Evolutionary conservation across 2,329 filamentous ascomycete species (phyloP).

Genomic region (Chrysosporium keratinophilum): DNA sequence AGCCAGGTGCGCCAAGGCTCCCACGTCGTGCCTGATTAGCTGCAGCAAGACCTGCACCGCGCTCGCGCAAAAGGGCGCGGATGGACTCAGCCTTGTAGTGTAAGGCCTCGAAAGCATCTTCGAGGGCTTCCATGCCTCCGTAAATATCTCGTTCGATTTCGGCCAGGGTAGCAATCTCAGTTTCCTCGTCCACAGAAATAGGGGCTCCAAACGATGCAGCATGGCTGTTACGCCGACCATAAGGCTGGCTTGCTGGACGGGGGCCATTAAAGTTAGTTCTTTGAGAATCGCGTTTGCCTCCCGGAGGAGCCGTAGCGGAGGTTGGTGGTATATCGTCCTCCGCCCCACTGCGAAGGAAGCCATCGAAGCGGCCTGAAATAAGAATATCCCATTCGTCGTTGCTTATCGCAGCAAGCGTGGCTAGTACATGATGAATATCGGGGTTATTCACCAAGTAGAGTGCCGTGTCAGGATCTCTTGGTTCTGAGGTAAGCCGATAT

Average conservation of each 20-base stretch:
- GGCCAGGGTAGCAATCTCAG: conserved; percentile 77
- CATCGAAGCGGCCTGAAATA: conserved; percentile 85
- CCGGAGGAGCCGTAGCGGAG: conserved; percentile 20
- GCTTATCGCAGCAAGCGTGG: conserved; percentile 78
- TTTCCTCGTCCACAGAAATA: conserved; percentile 87
- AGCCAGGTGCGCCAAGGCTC: conserved; percentile 1
- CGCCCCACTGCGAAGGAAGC: conserved; percentile 87
- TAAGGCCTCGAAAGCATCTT: conserved; percentile 88
- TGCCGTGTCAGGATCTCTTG: conserved; percentile 75
- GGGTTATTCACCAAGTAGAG: conserved; percentile 79
- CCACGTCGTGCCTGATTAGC: conserved; percentile 38
- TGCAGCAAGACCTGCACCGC: conserved; percentile 61
- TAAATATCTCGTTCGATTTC: conserved; percentile 93
- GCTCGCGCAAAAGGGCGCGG: conserved; percentile 66
- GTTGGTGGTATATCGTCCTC: conserved; percentile 43
- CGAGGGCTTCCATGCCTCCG: conserved; percentile 82
- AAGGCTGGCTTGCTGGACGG: conserved; percentile 33
- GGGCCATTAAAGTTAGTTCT: conserved; percentile 26
- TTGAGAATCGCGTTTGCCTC: conserved; percentile 24
- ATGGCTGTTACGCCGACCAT: conserved; percentile 29
- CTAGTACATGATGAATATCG: conserved; percentile 70
- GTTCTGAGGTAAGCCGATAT: conserved; percentile 62
- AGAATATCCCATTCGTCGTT: conserved; percentile 94
- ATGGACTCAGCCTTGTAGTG: conserved; percentile 76
- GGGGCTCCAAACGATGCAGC: conserved; percentile 53